Conservation (phyloP, 164 flowering plant genomes). For the Chloranthus sessilifolius region DNA sequence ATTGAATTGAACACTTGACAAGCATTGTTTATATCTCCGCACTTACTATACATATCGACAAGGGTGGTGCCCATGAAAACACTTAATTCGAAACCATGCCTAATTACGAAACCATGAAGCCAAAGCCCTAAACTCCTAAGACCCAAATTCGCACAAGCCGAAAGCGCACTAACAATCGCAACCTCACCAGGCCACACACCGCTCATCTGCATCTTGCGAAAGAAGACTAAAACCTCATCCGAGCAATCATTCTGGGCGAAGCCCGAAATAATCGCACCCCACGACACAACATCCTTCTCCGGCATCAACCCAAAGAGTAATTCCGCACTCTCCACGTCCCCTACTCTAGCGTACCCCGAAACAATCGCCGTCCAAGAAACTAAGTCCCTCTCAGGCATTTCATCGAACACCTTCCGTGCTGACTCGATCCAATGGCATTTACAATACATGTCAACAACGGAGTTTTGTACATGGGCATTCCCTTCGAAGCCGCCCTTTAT, state of each 20-base stretch:
- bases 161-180: constrained; percentile 8
- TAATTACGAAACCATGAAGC: constrained; percentile 12
- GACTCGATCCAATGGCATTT: background rate
- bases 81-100: constrained; percentile 1
- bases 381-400: constrained; percentile 10
- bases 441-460: constrained; percentile 5
- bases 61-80: constrained; percentile 11
- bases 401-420: constrained; percentile 12
- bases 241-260: constrained; percentile 5
- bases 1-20: background rate
- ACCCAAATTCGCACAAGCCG: constrained; percentile 9
- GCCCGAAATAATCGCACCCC: constrained; percentile 10
- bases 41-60: constrained; percentile 11
- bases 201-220: constrained; percentile 4
- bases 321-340: constrained; percentile 4
- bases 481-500: constrained; percentile 4
- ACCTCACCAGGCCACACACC: constrained; percentile 3
- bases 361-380: constrained; percentile 11
- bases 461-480: constrained; percentile 5
- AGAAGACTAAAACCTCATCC: constrained; percentile 11
- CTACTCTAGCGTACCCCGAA: constrained; percentile 4
- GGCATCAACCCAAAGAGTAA: constrained; percentile 5
- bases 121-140: background rate
- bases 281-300: constrained; percentile 12
- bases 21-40: constrained; percentile 9